Conservation (phyloP, 2,329 filamentous ascomycete species). For the Venturia asperata region DNA sequence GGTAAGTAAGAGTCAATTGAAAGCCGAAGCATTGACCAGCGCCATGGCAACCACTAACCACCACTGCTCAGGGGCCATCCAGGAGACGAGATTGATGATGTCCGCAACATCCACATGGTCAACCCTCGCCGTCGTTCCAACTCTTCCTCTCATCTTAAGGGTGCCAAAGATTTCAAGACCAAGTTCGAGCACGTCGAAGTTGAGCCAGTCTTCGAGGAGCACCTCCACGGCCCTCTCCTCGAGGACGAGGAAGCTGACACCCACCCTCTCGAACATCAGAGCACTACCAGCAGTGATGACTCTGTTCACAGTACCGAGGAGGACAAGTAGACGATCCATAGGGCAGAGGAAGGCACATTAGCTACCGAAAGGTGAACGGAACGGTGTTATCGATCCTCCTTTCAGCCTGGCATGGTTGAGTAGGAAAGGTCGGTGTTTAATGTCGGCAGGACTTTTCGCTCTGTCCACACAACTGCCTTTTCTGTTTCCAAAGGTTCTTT, state of each 20-base stretch:
- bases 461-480: not conserved
- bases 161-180: constrained; percentile 77
- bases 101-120: constrained; percentile 72
- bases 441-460: not conserved
- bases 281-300: constrained; percentile 15
- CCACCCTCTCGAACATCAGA: constrained; percentile 17
- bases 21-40: not conserved
- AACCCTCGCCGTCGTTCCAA: constrained; percentile 90
- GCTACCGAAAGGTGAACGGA: not conserved
- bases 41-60: not conserved
- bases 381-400: not conserved
- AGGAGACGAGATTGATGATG: constrained; percentile 78
- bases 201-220: constrained; percentile 89
- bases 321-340: constrained; percentile 17
- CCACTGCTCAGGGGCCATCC: constrained; percentile 62
- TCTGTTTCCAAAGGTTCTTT: not conserved
- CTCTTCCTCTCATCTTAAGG: constrained; percentile 66
- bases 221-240: constrained; percentile 60
- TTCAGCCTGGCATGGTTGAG: not conserved
- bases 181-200: constrained; percentile 90
- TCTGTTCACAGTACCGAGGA: constrained; percentile 17
- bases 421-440: not conserved
- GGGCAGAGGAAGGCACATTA: no score
- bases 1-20: constrained; percentile 51
- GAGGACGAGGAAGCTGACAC: constrained; percentile 47